A percentile compares a stretch with the other conserved stretches of the same genome.
Conservation (phyloP, 345 rosid genomes). For the Brassica napus region DNA sequence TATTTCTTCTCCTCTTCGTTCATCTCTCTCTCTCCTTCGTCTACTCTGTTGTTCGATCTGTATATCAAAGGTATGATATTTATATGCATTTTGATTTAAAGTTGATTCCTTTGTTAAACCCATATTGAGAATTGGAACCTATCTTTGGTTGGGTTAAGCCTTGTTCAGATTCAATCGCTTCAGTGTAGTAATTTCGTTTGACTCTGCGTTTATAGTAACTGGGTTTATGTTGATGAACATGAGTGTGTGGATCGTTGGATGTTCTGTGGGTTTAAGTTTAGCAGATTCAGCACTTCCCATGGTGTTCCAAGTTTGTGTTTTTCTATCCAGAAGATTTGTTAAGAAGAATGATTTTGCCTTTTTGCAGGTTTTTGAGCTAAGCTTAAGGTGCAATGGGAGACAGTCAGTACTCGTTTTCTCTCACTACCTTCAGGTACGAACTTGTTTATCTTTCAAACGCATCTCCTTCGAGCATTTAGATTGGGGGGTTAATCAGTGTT, state of each 20-base stretch:
- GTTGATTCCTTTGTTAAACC: background rate
- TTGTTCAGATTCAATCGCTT: background rate
- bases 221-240: background rate
- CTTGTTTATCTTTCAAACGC: background rate
- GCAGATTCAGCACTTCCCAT: constrained; percentile 1
- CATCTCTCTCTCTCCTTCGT: background rate
- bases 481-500: background rate
- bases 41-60: constrained; percentile 8
- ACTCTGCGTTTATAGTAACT: too few species aligned
- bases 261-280: background rate
- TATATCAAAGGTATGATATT: constrained; percentile 20
- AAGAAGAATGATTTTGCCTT: background rate
- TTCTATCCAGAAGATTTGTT: background rate
- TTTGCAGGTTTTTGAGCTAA: constrained; percentile 9
- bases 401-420: constrained; percentile 85
- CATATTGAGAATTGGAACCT: background rate
- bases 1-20: constrained; percentile 1
- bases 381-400: constrained; percentile 68
- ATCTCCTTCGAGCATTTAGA: background rate
- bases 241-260: background rate
- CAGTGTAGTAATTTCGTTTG: background rate
- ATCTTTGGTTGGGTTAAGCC: background rate
- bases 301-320: background rate
- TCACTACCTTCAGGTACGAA: background rate
- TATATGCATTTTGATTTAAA: background rate